Evolutionary conservation across 2,329 filamentous ascomycete species (phyloP), one percentile per base, ranked within the genome.

Genomic region (Atkinsonella texensis): DNA sequence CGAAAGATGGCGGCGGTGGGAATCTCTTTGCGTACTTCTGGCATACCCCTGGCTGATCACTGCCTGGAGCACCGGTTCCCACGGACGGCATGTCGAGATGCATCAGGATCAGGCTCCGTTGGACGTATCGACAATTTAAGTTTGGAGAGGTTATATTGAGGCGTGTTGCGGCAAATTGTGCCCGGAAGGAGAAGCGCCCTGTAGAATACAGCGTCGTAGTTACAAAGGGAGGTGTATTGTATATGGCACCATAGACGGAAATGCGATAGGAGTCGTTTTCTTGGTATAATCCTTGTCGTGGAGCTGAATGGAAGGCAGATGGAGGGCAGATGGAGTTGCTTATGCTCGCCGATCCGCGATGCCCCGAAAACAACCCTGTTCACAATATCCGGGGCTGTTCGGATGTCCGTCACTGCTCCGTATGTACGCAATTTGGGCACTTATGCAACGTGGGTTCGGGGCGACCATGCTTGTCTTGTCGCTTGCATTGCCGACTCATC

Each of bases 31-130:
- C 33, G 33, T 67, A 79, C 76, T 74, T 73, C 61, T 70, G 72
- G 59, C 77, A 80, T 32, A 76, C 73, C 11, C 69, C 70, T 3
- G 69, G 63, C 57, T 74, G 70, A 28, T 68, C 66, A 53, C 73
- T 73, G 9, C 23, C 49, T 28, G 12, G n/a, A n/a, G 47, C 42
- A 42, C 47, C 54, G 42, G 53, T 31, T 17, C 20, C 20, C 20
- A 4, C 20, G 20, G 20, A 4, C 4, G 57, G 43, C 33, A 9
- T 2, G 32, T 53, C 53, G 55, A 59, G 60, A 46, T 48, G 18
- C 40, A 38, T 23, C 12, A 12, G 20, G 13, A 4, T 23, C 20
- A 23, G 4, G 20, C 2, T 23, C 20, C 4, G 20, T 23, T 23
- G 20, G 20, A 23, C 20, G 20, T 2, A 9, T 35, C 33, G 33